A percentile compares a stretch with the other conserved stretches of the same genome.
phyloP scores from a whole-genome alignment of 2,329 filamentous ascomycete genomes.

The Phyllosticta capitalensis region DNA sequence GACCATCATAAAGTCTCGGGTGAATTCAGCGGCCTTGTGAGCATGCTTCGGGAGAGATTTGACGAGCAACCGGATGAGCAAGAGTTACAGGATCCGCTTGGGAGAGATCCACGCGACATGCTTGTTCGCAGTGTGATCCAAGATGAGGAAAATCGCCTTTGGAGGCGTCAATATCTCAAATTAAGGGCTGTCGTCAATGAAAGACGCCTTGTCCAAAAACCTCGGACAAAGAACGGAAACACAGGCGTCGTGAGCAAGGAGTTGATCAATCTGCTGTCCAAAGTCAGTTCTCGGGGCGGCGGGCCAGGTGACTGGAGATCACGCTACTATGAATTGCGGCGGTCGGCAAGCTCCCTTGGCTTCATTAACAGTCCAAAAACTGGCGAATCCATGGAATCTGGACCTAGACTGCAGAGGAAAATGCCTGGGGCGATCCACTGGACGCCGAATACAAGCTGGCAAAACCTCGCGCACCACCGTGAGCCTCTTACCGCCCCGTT shows the following conservation, averaged over 20 bases:
- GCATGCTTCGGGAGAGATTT: background rate
- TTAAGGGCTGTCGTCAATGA: background rate
- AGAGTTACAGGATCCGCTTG: background rate
- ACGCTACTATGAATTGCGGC: background rate
- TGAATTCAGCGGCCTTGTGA: background rate
- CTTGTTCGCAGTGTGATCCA: too few species aligned
- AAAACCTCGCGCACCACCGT: too few species aligned
- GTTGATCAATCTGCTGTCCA: background rate
- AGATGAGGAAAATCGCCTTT: background rate
- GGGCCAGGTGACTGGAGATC: background rate
- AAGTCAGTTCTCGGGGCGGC: background rate
- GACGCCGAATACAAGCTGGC: too few species aligned
- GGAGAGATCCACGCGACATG: background rate
- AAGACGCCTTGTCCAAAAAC: background rate
- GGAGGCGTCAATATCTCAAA: background rate
- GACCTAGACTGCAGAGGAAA: background rate
- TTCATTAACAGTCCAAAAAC: background rate
- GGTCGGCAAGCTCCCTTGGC: background rate
- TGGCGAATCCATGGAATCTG: background rate
- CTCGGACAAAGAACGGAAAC: background rate
- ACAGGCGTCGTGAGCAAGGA: background rate
- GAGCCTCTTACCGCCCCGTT: background rate
- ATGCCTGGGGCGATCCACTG: background rate
- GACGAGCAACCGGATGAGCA: background rate
- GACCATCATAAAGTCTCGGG: background rate